phyloP scores from a whole-genome alignment of 148 eudicot species.

The Rheum nobile region DNA sequence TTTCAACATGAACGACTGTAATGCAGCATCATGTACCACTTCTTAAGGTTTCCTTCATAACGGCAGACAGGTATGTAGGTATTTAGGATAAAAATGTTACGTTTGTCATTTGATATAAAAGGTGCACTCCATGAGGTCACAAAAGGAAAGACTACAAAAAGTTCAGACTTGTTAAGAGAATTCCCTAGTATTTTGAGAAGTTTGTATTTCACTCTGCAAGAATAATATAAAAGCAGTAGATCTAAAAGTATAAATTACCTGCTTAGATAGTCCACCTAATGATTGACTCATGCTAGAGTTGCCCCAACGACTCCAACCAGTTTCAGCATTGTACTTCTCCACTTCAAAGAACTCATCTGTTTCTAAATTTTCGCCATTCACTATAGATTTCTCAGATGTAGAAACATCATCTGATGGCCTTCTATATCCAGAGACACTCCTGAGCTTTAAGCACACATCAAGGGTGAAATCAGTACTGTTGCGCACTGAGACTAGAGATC shows the following conservation, averaged over 20 bases:
- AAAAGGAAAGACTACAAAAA: background rate
- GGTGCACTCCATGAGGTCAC: background rate
- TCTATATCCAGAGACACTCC: conserved; percentile 24
- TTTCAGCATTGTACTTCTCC: conserved; percentile 34
- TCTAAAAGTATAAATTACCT: conserved; percentile 24
- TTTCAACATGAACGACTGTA: background rate
- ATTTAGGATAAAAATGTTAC: background rate
- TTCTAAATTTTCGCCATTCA: conserved; percentile 25
- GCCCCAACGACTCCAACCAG: conserved; percentile 46
- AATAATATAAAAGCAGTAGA: background rate
- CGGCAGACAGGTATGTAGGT: background rate
- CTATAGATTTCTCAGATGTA: conserved; percentile 19
- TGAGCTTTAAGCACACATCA: conserved; percentile 59
- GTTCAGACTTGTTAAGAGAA: background rate
- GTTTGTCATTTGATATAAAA: background rate
- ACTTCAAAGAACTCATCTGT: conserved; percentile 67
- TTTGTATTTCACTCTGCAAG: background rate
- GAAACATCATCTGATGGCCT: conserved; percentile 19
- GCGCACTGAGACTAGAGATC: conserved; percentile 81
- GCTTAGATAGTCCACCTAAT: conserved; percentile 20
- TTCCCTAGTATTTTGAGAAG: background rate
- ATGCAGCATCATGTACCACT: background rate
- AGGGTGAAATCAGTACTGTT: conserved; percentile 66
- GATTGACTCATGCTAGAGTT: conserved; percentile 19
- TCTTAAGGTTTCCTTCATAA: background rate